Conservation (phyloP, 768 basidiomycete species). For the Cystobasidium ongulense region DNA sequence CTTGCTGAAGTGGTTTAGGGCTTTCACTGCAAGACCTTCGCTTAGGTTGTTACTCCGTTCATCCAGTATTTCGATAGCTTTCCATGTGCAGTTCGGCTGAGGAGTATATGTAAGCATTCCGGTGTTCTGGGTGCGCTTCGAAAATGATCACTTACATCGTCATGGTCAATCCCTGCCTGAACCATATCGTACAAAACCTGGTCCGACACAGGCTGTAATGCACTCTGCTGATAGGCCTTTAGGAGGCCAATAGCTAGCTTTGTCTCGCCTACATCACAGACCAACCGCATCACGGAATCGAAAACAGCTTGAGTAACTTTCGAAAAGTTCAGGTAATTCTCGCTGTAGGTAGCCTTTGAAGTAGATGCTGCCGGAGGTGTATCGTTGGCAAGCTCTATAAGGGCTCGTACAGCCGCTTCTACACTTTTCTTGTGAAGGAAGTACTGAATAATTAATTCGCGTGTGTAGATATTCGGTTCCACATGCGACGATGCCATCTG, state of each 20-base stretch:
- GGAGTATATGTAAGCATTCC: not conserved
- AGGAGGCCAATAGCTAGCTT: slow-evolving; percentile 3
- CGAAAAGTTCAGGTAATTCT: not conserved
- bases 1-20: slow-evolving; percentile 58
- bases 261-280: slow-evolving; percentile 10
- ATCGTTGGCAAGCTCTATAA: not conserved
- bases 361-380: not conserved
- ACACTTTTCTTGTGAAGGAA: not conserved
- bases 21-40: slow-evolving; percentile 50
- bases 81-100: not conserved
- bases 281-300: not conserved
- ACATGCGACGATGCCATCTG: not conserved
- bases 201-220: not conserved
- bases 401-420: slow-evolving; percentile 5
- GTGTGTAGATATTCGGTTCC: not conserved
- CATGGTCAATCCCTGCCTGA: slow-evolving; percentile 22
- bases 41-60: not conserved
- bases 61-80: not conserved
- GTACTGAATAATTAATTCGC: slow-evolving; percentile 10
- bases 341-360: not conserved
- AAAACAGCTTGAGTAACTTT: not conserved
- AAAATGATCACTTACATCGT: slow-evolving; percentile 4
- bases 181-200: not conserved
- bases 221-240: not conserved
- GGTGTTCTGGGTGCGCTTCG: not conserved